phyloP scores from a whole-genome alignment of 2,329 filamentous ascomycete genomes.

The Paraphoma chrysanthemicola region DNA sequence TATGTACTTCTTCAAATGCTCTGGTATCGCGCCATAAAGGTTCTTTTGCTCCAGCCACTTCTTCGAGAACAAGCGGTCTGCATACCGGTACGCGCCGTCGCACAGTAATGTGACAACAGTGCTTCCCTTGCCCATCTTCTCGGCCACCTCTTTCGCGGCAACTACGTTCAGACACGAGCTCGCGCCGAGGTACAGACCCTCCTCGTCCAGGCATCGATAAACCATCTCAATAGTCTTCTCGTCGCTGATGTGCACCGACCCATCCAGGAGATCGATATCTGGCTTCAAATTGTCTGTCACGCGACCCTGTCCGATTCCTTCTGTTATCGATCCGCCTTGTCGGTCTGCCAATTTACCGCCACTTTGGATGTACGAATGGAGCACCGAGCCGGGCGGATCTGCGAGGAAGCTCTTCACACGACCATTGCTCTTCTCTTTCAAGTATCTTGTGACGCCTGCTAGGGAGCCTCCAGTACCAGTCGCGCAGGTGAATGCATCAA shows the following conservation, averaged over 20 bases:
- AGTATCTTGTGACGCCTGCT: constrained; percentile 84
- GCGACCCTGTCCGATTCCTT: constrained; percentile 95
- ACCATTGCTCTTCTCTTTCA: constrained; percentile 83
- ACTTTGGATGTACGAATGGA: constrained; percentile 89
- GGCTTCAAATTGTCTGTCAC: constrained; percentile 93
- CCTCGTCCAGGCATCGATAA: constrained; percentile 93
- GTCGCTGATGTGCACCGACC: constrained; percentile 82
- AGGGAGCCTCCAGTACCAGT: constrained; percentile 93
- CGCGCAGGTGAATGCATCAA: constrained; percentile 95
- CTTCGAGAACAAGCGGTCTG: constrained; percentile 88
- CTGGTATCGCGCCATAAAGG: constrained; percentile 79
- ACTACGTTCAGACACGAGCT: constrained; percentile 95
- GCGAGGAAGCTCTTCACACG: constrained; percentile 87
- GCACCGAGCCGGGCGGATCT: constrained; percentile 90
- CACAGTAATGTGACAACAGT: constrained; percentile 94
- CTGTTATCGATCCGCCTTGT: constrained; percentile 87
- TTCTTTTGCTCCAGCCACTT: constrained; percentile 92
- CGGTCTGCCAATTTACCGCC: constrained; percentile 85
- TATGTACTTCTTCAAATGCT: constrained; percentile 90
- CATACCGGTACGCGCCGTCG: constrained; percentile 97
- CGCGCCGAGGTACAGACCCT: constrained; percentile 92
- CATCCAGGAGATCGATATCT: constrained; percentile 85
- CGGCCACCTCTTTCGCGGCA: constrained; percentile 90
- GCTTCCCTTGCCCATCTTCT: constrained; percentile 85
- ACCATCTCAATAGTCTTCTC: constrained; percentile 98